These are phyloP conservation scores for Lodderomyces jiufengensis DNA, from an alignment of 1,139 yeast species.

Conservation along the genomic window DNA sequence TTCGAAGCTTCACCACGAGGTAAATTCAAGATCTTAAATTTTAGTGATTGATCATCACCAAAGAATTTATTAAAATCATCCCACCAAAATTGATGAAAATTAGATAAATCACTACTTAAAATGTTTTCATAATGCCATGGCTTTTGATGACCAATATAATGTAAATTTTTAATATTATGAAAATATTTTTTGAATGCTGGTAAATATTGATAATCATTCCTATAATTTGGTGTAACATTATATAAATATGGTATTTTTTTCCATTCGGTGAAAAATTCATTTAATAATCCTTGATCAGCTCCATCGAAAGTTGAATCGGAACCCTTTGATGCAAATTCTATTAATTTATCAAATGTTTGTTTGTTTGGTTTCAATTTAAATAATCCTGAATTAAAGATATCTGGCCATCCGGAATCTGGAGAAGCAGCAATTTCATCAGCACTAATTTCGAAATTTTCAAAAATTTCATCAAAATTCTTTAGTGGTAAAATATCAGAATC, in stretches of 20 bases:
- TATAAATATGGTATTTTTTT: constrained; percentile 26
- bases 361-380: constrained; percentile 25
- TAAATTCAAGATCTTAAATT: constrained; percentile 16
- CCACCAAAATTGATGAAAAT: constrained; percentile 38
- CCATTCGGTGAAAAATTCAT: constrained; percentile 29
- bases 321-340: constrained; percentile 14
- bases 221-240: constrained; percentile 29
- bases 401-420: constrained; percentile 40
- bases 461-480: constrained; percentile 22
- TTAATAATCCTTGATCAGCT: constrained; percentile 33
- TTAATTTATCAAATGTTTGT: constrained; percentile 18
- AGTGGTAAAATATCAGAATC: constrained; percentile 31
- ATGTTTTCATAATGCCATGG: constrained; percentile 28
- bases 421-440: constrained; percentile 23
- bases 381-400: constrained; percentile 33
- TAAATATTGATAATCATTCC: constrained; percentile 27
- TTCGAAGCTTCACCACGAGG: constrained; percentile 35
- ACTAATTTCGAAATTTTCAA: constrained; percentile 17
- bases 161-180: constrained; percentile 25
- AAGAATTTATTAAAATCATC: constrained; percentile 24
- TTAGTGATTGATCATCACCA: constrained; percentile 14
- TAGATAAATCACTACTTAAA: constrained; percentile 14
- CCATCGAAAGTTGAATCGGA: constrained; percentile 27
- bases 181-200: constrained; percentile 31
- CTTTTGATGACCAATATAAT: constrained; percentile 27